Base-by-base conservation (phyloP, 2,329 filamentous ascomycete species). In the Colletotrichum shisoi region DNA sequence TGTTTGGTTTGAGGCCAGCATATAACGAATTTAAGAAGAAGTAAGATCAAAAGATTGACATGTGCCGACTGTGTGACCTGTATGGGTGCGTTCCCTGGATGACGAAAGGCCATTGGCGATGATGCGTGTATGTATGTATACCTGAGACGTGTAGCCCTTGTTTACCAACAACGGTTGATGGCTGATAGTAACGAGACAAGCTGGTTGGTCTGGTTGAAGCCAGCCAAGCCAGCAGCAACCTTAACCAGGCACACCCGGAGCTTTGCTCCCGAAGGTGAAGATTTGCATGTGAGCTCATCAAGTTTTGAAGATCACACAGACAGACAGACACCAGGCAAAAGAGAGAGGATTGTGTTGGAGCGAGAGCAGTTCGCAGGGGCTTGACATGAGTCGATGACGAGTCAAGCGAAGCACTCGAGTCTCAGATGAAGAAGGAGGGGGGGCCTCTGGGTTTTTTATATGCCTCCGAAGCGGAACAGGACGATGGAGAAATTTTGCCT, bases 281-380 rank as follows among this genome's bases (percentile, higher is more conserved):
- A 67, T 67, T 67, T 67, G 64, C 64, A 67, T 67, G 64, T 67
- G 64, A 67, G 64, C 54, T 67, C 64, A 67, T 64, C 56, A 58
- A 67, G 61, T 27, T 64, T 56, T 56, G 61, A 67, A 64, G 64
- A 60, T 67, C 56, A 64, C 64, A 67, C 64, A 64, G 44, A 62
- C 27, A 31, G 27, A 52, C 39, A 57, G 21, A 53, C 61, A 57
- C 42, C 56, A 56, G 48, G 64, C 54, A 64, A 51, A 48, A 54
- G 34, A 37, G 44, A 59, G 48, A 21, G 39, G 44, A 24, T 44
- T 46, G n/a, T 44, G 60, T 37, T 12, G 57, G 49, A 65, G 37
- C 37, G 37, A 39, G 42, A 45, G 44, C 51, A 37, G 31, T 60
- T 9, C n/a, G 44, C n/a, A 17, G 44, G 39, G 31, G 21, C 27